Evolutionary conservation across 202 grass and related monocot genomes (phyloP).

Genomic region (Eragrostis tef): DNA sequence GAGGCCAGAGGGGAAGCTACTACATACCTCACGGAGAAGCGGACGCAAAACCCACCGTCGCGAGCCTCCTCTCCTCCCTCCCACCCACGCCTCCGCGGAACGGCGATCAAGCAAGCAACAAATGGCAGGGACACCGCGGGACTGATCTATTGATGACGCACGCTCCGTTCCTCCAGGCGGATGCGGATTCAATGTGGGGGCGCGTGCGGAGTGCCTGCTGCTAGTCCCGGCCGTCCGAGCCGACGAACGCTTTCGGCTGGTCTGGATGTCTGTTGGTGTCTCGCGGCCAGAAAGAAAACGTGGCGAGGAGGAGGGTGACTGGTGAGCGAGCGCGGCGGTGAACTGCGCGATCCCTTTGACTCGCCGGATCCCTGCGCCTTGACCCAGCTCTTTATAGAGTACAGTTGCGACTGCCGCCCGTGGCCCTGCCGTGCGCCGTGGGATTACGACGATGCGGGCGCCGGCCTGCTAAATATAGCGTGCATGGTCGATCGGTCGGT

Average conservation of each 20-base stretch:
- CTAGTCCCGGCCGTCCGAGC: neutral
- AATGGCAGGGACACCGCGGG: neutral
- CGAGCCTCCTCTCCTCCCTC: too few relatives aligned
- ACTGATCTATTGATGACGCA: neutral
- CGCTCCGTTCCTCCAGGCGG: too few relatives aligned
- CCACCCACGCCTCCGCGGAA: too few relatives aligned
- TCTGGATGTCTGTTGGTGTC: neutral
- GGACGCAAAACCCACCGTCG: neutral
- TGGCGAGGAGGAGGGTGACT: neutral
- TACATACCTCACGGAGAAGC: neutral
- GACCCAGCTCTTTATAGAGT: neutral
- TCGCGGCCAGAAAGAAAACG: neutral
- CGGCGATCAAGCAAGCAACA: neutral
- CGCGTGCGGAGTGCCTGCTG: neutral
- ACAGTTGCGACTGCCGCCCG: too few relatives aligned
- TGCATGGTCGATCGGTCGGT: too few relatives aligned
- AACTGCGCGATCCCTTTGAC: constrained; percentile 31
- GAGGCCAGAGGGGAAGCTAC: neutral
- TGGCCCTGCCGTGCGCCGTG: too few relatives aligned
- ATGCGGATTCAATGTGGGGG: neutral
- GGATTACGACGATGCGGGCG: too few relatives aligned
- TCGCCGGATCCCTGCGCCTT: neutral
- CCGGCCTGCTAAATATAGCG: too few relatives aligned
- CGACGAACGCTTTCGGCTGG: neutral
- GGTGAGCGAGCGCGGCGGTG: neutral